These are phyloP conservation scores for Castanea crenata DNA, from an alignment of 306 rosid species.

Conservation along the genomic window DNA sequence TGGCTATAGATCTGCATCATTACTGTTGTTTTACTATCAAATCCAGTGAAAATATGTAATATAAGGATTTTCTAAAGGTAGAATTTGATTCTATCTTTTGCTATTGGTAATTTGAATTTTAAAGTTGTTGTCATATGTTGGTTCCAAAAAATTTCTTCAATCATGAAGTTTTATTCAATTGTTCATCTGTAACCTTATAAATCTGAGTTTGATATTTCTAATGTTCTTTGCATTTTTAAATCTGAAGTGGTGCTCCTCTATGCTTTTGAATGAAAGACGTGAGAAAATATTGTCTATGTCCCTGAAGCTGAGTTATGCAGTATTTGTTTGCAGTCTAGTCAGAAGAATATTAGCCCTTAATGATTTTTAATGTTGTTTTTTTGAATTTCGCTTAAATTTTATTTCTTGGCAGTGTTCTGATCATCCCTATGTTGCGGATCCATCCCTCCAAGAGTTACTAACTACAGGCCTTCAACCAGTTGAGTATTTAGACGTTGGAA, in stretches of 20 bases:
- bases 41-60: not conserved
- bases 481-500: slow-evolving; percentile 55
- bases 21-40: not conserved
- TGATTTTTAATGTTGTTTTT: not conserved
- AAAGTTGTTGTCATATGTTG: not conserved
- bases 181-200: not conserved
- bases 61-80: not conserved
- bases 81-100: not conserved
- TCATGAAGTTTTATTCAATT: not conserved
- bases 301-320: not conserved
- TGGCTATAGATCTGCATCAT: not conserved
- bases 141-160: not conserved
- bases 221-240: slow-evolving; percentile 10
- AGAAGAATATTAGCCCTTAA: slow-evolving; percentile 6
- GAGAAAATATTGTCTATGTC: not conserved
- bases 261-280: not conserved
- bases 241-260: slow-evolving; percentile 11
- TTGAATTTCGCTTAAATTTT: not conserved
- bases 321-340: not conserved
- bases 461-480: slow-evolving; percentile 36
- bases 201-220: slow-evolving; percentile 6
- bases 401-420: slow-evolving; percentile 71
- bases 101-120: not conserved
- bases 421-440: slow-evolving; percentile 72
- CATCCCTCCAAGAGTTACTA: slow-evolving; percentile 37